phyloP scores from a whole-genome alignment of 345 rosid species.

The Pseudoturritis turrita region DNA sequence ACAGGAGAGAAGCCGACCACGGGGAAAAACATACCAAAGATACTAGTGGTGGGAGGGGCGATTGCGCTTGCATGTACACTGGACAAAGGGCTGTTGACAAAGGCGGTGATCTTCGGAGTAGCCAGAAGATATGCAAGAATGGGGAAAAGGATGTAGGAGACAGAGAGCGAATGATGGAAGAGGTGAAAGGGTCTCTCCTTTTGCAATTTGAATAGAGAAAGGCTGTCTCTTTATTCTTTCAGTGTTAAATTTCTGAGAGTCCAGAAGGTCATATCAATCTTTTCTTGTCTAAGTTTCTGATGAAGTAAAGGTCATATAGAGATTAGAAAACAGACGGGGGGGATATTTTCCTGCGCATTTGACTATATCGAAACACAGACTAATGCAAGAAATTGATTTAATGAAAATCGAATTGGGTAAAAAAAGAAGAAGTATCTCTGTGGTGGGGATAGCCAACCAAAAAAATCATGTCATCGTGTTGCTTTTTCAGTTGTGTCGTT shows the following conservation, averaged over 20 bases:
- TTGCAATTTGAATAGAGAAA: conserved; percentile 8
- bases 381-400: too few species aligned
- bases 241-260: conserved; percentile 3
- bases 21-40: conserved; percentile 57
- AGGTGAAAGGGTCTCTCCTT: conserved; percentile 1
- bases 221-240: conserved; percentile 5
- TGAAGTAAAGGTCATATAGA: background rate
- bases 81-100: conserved; percentile 86
- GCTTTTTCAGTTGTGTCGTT: too few species aligned
- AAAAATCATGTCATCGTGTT: too few species aligned
- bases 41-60: conserved; percentile 82
- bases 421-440: too few species aligned
- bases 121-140: conserved; percentile 83
- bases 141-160: conserved; percentile 61
- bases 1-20: conserved; percentile 38
- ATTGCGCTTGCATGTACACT: conserved; percentile 77
- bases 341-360: too few species aligned
- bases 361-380: too few species aligned
- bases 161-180: background rate
- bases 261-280: background rate
- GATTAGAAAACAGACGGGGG: background rate
- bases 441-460: too few species aligned
- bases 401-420: too few species aligned
- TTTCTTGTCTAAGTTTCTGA: background rate
- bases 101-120: conserved; percentile 89